These are phyloP conservation scores for Aethionema arabicum DNA, from an alignment of 345 rosid species.

Conservation along the genomic window DNA sequence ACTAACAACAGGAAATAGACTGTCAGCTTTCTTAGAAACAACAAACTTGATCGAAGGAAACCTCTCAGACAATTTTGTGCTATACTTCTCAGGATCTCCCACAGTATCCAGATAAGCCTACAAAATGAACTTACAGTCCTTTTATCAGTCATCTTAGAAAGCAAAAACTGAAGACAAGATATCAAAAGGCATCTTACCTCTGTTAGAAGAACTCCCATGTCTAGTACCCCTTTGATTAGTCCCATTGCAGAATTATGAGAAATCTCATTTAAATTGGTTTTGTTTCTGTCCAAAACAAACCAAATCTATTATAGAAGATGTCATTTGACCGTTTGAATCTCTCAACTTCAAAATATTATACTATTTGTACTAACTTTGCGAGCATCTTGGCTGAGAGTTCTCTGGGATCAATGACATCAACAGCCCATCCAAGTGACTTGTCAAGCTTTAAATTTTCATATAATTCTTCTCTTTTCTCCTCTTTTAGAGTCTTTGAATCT, in stretches of 20 bases:
- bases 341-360: background rate
- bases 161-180: background rate
- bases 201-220: conserved; percentile 79
- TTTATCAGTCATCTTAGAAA: background rate
- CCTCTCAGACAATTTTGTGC: conserved; percentile 69
- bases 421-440: conserved; percentile 87
- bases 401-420: conserved; percentile 90
- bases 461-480: conserved; percentile 86
- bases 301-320: conserved; percentile 7
- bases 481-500: conserved; percentile 97
- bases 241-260: conserved; percentile 95
- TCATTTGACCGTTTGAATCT: background rate
- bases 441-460: conserved; percentile 71
- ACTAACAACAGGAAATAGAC: conserved; percentile 90
- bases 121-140: background rate
- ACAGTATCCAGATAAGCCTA: conserved; percentile 93
- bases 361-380: conserved; percentile 50
- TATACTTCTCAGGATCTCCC: conserved; percentile 91
- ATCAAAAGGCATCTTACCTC: no score
- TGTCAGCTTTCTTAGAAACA: conserved; percentile 96
- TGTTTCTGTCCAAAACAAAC: conserved; percentile 49
- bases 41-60: conserved; percentile 80
- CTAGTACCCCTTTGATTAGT: conserved; percentile 62
- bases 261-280: conserved; percentile 83
- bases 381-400: conserved; percentile 96